Conservation (phyloP, 129 eudicot genomes). For the Flaveria trinervia region DNA sequence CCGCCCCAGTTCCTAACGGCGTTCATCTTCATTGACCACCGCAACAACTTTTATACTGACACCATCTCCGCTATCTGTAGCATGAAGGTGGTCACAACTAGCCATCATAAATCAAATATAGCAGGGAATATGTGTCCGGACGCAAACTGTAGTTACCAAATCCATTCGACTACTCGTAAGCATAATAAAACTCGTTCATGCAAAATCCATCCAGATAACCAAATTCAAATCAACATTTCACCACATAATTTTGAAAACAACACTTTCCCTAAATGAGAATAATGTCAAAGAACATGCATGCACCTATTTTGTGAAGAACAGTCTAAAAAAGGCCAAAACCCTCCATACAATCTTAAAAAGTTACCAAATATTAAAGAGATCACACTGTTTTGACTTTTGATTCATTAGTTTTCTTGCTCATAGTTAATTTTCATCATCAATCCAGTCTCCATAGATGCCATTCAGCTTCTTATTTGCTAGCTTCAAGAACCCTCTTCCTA, state of each 20-base stretch:
- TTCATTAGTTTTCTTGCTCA: background rate
- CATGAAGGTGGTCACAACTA: no score
- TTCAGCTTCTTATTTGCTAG: constrained; percentile 45
- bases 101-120: no score
- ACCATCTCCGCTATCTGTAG: no score
- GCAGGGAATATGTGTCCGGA: no score
- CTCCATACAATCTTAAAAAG: background rate
- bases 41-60: no score
- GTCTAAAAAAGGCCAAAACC: background rate
- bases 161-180: background rate
- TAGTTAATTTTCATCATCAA: constrained; percentile 42
- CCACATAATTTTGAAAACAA: background rate
- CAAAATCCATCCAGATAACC: background rate
- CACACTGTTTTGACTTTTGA: background rate
- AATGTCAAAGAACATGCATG: background rate
- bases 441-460: constrained; percentile 79
- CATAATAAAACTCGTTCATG: background rate
- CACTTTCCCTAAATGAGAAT: background rate
- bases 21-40: no score
- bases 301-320: background rate
- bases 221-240: background rate
- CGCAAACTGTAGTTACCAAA: no score
- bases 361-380: constrained; percentile 1
- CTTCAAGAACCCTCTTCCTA: constrained; percentile 45
- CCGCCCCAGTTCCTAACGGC: no score